Percentiles rank a stretch among this genome's conserved stretches.
Conservation (phyloP, 1,284 basidiomycete species). For the Exsudoporus floridanus region DNA sequence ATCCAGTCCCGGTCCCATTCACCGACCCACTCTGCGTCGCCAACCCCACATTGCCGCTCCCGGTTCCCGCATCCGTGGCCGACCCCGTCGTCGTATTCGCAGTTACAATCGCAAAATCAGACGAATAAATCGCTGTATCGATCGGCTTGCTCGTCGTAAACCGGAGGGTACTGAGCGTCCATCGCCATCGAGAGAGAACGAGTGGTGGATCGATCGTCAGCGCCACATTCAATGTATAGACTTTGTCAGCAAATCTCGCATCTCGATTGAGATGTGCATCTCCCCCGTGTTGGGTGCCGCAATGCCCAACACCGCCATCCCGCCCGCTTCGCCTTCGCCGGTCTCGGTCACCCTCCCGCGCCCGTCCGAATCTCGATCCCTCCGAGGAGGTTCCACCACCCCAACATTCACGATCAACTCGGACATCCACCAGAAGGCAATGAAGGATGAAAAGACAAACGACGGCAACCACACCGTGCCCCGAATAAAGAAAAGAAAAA, state of each 20-base stretch:
- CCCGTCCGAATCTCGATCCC: constrained; percentile 13
- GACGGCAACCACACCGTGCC: not conserved
- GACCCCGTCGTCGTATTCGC: constrained; percentile 14
- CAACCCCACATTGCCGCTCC: not conserved
- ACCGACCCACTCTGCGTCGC: constrained; percentile 6
- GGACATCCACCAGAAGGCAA: not conserved
- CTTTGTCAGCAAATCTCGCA: not conserved
- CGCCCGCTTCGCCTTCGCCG: not conserved
- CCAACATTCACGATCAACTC: constrained; percentile 12
- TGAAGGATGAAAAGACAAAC: not conserved
- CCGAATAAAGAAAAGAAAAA: not conserved
- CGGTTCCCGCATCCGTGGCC: not conserved
- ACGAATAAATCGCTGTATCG: constrained; percentile 35
- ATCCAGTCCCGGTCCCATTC: not conserved
- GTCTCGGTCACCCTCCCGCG: not conserved
- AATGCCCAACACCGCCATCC: constrained; percentile 5
- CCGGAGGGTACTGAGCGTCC: constrained; percentile 30
- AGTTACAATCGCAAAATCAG: constrained; percentile 37
- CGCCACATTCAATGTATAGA: not conserved
- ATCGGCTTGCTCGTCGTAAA: constrained; percentile 32
- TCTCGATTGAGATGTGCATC: constrained; percentile 10
- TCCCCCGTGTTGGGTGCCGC: not conserved
- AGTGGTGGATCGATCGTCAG: not conserved
- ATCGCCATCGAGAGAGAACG: not conserved
- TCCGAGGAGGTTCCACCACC: constrained; percentile 3